Evolutionary conservation across 2,329 filamentous ascomycete genomes (phyloP), one percentile per base, ranked within the genome.

Genomic region (Westerdykella aurantiaca): DNA sequence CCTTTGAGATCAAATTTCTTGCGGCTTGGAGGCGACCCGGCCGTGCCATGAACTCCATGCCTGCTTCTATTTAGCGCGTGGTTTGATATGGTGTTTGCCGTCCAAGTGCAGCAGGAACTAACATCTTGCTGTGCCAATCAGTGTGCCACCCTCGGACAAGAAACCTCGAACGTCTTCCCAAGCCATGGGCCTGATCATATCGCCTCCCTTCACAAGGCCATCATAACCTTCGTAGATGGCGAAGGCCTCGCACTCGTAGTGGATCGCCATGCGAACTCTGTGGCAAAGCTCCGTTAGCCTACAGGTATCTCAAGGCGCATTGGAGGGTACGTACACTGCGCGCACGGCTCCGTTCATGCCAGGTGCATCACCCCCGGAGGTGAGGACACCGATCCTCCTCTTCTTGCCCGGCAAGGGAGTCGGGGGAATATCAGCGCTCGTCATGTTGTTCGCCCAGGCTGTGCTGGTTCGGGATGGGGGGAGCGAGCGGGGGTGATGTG

Each of bases 81-180:
- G 3, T 14, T 12, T 16, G 33, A 12, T 14, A 6, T 12, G 3
- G 13, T 3, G 5, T 3, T 13, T 13, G 17, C 33, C 13, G 22
- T 35, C 18, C 18, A 21, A 21, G 4, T 21, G n/a, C n/a, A 16
- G 3, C 17, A 12, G 9, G 7, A 16, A 35, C 33, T 35, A 14
- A 35, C 90, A 95, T 50, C 93, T 80, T 44, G 93, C 93, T 34
- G 93, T 97, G 49, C 93, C 93, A 63, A 98, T 97, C 50, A 96
- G 79, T 13, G 93, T 98, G 51, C 93, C 93, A 50, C 93, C 93
- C 66, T 95, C 89, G 25, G 88, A 91, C 42, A 95, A 79, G 78
- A 86, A 98, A 60, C 93, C 91, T 58, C 93, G 85, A 44, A 98
- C 93, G 64, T 96, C 89, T 52, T 94, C 81, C 91, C 91, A 97